Base-by-base conservation (phyloP, 2,329 filamentous ascomycete genomes). In the Pyricularia sp. region DNA sequence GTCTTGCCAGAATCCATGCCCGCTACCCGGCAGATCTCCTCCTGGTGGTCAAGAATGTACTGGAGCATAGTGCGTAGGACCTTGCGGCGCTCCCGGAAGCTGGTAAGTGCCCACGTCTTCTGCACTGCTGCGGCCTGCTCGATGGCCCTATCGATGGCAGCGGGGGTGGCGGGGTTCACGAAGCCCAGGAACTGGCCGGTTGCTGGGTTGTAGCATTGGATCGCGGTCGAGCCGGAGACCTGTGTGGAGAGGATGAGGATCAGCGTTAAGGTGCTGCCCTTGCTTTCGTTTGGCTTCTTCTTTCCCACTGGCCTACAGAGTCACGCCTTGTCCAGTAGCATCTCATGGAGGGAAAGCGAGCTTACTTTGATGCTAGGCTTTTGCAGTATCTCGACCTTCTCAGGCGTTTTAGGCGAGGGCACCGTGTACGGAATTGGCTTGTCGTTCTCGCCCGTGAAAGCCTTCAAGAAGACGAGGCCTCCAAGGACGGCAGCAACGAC, bases 1-100 rank as follows among this genome's bases (percentile, higher is more conserved):
- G 96, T 97, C 84, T 99, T 99, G 72, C 95, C 95, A 61, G 92
- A 96, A 80, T 99, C 95, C 50, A 97, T 84, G 75, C 92, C 96
- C 66, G 94, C 94, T 33, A 93, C 88, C 20, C 88, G 86, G 74
- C 93, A 94, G 73, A 99, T 96, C 30, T 90, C 85, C 72, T 94
- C 91, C 77, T 97, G 93, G 77, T 98, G 91, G 72, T 96, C 91
- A 70, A 99, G 85, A 11, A 99, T 85, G 73, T 94, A 90, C 79
- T 89, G 90, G 73, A 97, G 83, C 75, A 99, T 83, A 7, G 92
- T 92, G 70, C 89, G 88, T 71, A 99, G 84, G 64, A 99, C 92
- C 74, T 86, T 89, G 72, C 90, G 86, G 70, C 95, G 86, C 77
- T 97, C 85, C 10, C 85, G 81, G 76, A 97, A 97, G 0, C 86